phyloP scores from a whole-genome alignment of 2,329 filamentous ascomycete species.

The Didymella pomorum region DNA sequence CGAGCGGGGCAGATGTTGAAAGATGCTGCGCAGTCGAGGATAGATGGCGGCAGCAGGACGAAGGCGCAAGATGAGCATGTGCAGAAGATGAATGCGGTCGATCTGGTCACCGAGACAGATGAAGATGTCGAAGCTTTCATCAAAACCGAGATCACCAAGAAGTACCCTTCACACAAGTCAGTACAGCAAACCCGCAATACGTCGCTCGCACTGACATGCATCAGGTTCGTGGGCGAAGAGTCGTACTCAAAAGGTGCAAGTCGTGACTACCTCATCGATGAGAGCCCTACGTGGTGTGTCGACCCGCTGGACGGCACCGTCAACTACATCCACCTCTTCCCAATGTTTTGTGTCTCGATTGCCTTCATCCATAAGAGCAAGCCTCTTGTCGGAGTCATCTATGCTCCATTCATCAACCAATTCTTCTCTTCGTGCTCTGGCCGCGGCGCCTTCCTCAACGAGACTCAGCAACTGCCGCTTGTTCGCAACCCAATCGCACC shows the following conservation, averaged over 20 bases:
- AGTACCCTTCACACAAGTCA: slow-evolving; percentile 72
- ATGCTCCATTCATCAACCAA: slow-evolving; percentile 74
- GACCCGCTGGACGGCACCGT: slow-evolving; percentile 82
- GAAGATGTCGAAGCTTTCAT: slow-evolving; percentile 78
- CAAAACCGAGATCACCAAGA: slow-evolving; percentile 63
- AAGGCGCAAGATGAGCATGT: slow-evolving; percentile 52
- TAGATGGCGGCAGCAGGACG: slow-evolving; percentile 49
- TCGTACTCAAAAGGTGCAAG: slow-evolving; percentile 74
- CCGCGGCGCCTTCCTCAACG: slow-evolving; percentile 73
- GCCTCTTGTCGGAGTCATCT: slow-evolving; percentile 74
- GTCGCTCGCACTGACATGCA: not conserved
- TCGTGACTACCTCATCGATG: slow-evolving; percentile 71
- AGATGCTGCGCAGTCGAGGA: slow-evolving; percentile 67
- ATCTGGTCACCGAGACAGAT: slow-evolving; percentile 80
- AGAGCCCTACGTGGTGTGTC: slow-evolving; percentile 75
- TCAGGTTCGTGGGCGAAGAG: slow-evolving; percentile 79
- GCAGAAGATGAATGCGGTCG: slow-evolving; percentile 79
- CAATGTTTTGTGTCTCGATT: slow-evolving; percentile 83
- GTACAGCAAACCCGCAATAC: slow-evolving; percentile 34
- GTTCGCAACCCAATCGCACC: slow-evolving; percentile 68
- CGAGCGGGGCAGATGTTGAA: slow-evolving; percentile 73
- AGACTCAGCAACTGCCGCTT: slow-evolving; percentile 69
- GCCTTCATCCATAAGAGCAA: slow-evolving; percentile 68
- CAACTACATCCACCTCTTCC: slow-evolving; percentile 81
- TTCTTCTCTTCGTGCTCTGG: slow-evolving; percentile 73